Percentiles rank a stretch among this genome's conserved stretches.
These are phyloP conservation scores for Kuraishia hungarica DNA, from an alignment of 805 yeast genomes.

Conservation along the genomic window DNA sequence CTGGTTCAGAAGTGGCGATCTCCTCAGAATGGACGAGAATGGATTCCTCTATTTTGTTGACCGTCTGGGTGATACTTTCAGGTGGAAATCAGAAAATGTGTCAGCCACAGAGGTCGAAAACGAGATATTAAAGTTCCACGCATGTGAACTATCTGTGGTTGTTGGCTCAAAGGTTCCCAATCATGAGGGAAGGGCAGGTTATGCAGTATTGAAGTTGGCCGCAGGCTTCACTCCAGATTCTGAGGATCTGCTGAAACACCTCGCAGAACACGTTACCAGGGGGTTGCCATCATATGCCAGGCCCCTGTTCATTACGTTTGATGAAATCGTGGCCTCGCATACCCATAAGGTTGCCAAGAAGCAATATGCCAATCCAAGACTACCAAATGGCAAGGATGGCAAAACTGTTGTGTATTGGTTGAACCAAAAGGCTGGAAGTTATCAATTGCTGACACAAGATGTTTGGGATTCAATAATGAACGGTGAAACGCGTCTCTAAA, in stretches of 20 bases:
- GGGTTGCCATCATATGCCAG: slow-evolving; percentile 77
- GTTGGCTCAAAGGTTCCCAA: slow-evolving; percentile 81
- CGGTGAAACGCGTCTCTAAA: neutral
- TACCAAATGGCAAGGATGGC: slow-evolving; percentile 60
- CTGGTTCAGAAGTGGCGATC: slow-evolving; percentile 84
- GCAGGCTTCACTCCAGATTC: slow-evolving; percentile 17
- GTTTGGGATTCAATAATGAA: slow-evolving; percentile 37
- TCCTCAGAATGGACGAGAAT: slow-evolving; percentile 58
- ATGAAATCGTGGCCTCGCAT: slow-evolving; percentile 57
- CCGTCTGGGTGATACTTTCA: slow-evolving; percentile 88
- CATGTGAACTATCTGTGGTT: slow-evolving; percentile 63
- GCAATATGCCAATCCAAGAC: slow-evolving; percentile 52
- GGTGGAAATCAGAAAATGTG: slow-evolving; percentile 96
- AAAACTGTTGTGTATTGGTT: slow-evolving; percentile 67
- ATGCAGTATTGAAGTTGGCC: slow-evolving; percentile 54
- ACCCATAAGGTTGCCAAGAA: slow-evolving; percentile 79
- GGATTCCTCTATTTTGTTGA: slow-evolving; percentile 80
- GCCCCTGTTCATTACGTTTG: slow-evolving; percentile 74
- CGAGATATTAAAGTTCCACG: slow-evolving; percentile 39
- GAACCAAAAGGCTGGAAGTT: slow-evolving; percentile 32
- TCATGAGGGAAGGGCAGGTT: slow-evolving; percentile 94
- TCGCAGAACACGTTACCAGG: slow-evolving; percentile 26
- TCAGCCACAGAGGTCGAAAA: slow-evolving; percentile 91
- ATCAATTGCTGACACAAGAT: slow-evolving; percentile 44
- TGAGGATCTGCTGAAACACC: slow-evolving; percentile 25